Percentiles rank a stretch among this genome's conserved stretches.
These are phyloP conservation scores for Naematelia encephala DNA, from an alignment of 768 basidiomycete genomes.

Conservation along the genomic window DNA sequence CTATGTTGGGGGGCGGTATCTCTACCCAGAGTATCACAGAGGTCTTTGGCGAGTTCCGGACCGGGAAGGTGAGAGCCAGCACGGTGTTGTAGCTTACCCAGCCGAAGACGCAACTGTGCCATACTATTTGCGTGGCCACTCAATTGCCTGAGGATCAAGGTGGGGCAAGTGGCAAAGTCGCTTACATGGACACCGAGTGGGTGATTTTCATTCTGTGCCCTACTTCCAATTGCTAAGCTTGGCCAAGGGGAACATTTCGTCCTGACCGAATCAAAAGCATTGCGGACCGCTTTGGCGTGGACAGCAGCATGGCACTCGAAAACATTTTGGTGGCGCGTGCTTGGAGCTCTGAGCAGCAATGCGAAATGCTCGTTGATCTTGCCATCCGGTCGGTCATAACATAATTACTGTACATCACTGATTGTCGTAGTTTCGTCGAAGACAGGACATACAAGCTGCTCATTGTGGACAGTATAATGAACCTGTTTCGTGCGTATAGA, in stretches of 20 bases:
- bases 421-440: slow-evolving; percentile 34
- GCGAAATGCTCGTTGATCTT: slow-evolving; percentile 46
- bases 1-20: slow-evolving; percentile 82
- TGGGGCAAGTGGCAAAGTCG: slow-evolving; percentile 72
- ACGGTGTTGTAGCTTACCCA: background rate
- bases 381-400: slow-evolving; percentile 40
- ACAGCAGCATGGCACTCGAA: slow-evolving; percentile 65
- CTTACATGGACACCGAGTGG: slow-evolving; percentile 51
- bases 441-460: slow-evolving; percentile 53
- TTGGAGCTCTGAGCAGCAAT: slow-evolving; percentile 43
- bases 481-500: slow-evolving; percentile 65
- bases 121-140: slow-evolving; percentile 86
- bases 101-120: slow-evolving; percentile 78
- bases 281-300: slow-evolving; percentile 91
- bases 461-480: slow-evolving; percentile 97
- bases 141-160: slow-evolving; percentile 87
- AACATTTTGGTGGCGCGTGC: slow-evolving; percentile 80
- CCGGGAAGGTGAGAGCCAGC: slow-evolving; percentile 57
- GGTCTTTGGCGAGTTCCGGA: slow-evolving; percentile 95
- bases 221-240: background rate
- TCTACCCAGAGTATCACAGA: slow-evolving; percentile 93
- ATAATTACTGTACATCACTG: background rate
- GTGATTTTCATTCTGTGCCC: background rate
- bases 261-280: slow-evolving; percentile 88
- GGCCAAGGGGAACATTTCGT: slow-evolving; percentile 60